Base-by-base conservation (phyloP, 2,329 filamentous ascomycete genomes). In the Talaromyces sp. region DNA sequence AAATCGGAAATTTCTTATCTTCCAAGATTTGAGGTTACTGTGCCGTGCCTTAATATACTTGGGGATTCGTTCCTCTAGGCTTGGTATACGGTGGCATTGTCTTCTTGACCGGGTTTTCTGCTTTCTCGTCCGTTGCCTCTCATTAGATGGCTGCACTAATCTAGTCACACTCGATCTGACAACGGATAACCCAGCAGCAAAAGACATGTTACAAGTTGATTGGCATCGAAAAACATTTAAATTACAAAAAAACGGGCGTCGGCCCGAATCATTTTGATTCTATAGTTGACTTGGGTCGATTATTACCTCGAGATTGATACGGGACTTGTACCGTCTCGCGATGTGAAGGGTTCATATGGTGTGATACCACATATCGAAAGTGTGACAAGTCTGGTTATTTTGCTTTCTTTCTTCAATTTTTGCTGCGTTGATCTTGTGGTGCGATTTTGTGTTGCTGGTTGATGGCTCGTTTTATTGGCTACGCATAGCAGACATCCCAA, bases 91-190 rank as follows among this genome's bases (percentile, higher is more conserved):
- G 14, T 54, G 35, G 35, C 31, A 49, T n/a, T 39, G 41, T 59
- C 41, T 64, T 52, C 35, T 31, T 60, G 58, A 45, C 31, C 47
- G 62, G 35, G 43, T 43, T 64, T 41, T 47, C 24, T 37, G 24
- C 37, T n/a, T 52, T 31, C 27, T 31, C 7, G 22, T 60, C 56
- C 7, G 13, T 60, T 60, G 24, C 43, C 16, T 64, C 24, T 64
- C 62, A 45, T 43, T 54, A 41, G 39, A 50, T 41, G 16, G 27
- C 49, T 13, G 54, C 33, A 59, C 37, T 56, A 31, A 39, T 52
- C n/a, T 43, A 22, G 14, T 45, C 62, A 59, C 35, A 43, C 14
- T 39, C 31, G 47, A 37, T 37, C 43, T 39, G 47, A 35, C 14
- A 41, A 54, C 11, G 47, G 35, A 52, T 22, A 54, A n/a, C 22